Conservation (phyloP, 2,329 filamentous ascomycete genomes). For the Sclerotiophoma versabilis region DNA sequence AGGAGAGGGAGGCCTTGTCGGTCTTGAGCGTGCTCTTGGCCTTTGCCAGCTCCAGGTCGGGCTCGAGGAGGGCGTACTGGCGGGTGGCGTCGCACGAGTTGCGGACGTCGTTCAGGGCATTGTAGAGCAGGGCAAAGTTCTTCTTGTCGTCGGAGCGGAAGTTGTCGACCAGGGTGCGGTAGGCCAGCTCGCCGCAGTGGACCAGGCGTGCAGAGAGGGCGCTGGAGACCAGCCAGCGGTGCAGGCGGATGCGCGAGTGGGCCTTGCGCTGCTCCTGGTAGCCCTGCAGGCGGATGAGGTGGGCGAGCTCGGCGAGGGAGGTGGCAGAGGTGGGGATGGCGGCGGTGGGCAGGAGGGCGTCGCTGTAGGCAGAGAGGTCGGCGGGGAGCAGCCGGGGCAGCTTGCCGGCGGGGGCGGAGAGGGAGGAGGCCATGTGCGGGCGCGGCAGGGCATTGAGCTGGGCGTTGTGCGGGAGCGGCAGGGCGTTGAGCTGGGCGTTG, state of each 20-base stretch:
- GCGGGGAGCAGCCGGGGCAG: constrained; percentile 66
- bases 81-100: constrained; percentile 77
- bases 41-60: constrained; percentile 68
- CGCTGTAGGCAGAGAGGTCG: constrained; percentile 71
- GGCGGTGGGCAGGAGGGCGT: constrained; percentile 63
- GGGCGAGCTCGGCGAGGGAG: constrained; percentile 77
- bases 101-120: constrained; percentile 79
- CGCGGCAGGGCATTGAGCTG: constrained; percentile 34
- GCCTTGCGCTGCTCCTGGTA: constrained; percentile 83
- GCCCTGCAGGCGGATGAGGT: constrained; percentile 77
- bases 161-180: constrained; percentile 77
- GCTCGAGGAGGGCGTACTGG: constrained; percentile 74
- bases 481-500: constrained; percentile 6
- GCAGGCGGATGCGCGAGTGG: constrained; percentile 74
- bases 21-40: constrained; percentile 43
- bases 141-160: constrained; percentile 82
- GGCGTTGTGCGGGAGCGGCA: not conserved
- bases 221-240: constrained; percentile 76
- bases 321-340: constrained; percentile 67
- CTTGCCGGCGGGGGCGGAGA: constrained; percentile 55
- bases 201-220: constrained; percentile 77
- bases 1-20: constrained; percentile 53
- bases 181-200: constrained; percentile 75
- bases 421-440: constrained; percentile 49
- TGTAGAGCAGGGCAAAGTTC: constrained; percentile 75